Evolutionary conservation across 768 basidiomycete species (phyloP).

Genomic region (Xerocomellus amylosporus): DNA sequence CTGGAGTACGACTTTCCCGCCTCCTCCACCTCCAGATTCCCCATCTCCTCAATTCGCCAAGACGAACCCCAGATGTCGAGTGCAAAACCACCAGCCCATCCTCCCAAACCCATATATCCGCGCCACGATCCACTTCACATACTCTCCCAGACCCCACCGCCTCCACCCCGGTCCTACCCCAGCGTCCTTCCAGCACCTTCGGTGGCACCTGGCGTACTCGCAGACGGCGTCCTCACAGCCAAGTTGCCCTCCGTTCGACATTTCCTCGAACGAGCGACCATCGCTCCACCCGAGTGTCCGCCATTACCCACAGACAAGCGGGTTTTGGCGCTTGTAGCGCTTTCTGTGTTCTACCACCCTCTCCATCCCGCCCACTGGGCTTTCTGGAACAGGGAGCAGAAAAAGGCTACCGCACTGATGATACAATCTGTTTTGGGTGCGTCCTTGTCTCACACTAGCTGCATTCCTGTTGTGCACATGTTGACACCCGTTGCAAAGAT

Average conservation of each 20-base stretch:
- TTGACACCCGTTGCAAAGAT: slow-evolving; percentile 20
- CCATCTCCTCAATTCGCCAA: slow-evolving; percentile 39
- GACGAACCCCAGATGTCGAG: slow-evolving; percentile 22
- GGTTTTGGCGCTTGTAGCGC: slow-evolving; percentile 57
- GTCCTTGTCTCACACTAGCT: slow-evolving; percentile 24
- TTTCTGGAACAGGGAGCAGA: slow-evolving; percentile 58
- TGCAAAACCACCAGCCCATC: slow-evolving; percentile 20
- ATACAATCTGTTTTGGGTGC: slow-evolving; percentile 55
- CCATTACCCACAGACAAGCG: slow-evolving; percentile 38
- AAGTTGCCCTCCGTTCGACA: slow-evolving; percentile 47
- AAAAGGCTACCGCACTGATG: slow-evolving; percentile 46
- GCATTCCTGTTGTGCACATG: neutral
- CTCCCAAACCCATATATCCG: slow-evolving; percentile 28
- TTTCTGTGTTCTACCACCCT: slow-evolving; percentile 54
- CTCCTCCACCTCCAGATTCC: slow-evolving; percentile 28
- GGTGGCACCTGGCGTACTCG: slow-evolving; percentile 37
- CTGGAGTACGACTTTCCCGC: slow-evolving; percentile 27
- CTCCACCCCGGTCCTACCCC: slow-evolving; percentile 22
- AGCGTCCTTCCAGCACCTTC: slow-evolving; percentile 19
- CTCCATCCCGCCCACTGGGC: slow-evolving; percentile 58
- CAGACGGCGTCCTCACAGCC: slow-evolving; percentile 43
- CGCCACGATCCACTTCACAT: slow-evolving; percentile 34
- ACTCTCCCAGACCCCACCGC: slow-evolving; percentile 22
- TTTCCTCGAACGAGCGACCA: slow-evolving; percentile 44
- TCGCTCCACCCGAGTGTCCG: slow-evolving; percentile 40